These are phyloP conservation scores for Hypoxylon rickii DNA, from an alignment of 495 filamentous ascomycete species.

Conservation along the genomic window DNA sequence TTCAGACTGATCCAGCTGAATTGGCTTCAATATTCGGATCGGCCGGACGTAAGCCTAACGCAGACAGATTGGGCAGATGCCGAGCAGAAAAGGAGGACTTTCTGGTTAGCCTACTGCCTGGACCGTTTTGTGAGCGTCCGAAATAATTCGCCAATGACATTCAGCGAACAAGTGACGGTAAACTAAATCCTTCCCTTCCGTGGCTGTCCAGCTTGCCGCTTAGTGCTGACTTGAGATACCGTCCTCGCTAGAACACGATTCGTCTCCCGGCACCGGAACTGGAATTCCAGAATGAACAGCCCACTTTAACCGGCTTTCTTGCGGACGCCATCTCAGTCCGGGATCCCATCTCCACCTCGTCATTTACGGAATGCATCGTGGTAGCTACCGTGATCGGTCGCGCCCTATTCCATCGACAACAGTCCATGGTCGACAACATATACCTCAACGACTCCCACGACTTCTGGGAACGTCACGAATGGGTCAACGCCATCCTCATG, in stretches of 20 bases:
- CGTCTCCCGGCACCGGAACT: slow-evolving; percentile 54
- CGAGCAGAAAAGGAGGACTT: slow-evolving; percentile 53
- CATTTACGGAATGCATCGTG: slow-evolving; percentile 53
- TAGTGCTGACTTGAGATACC: slow-evolving; percentile 13
- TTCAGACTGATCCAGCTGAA: slow-evolving; percentile 55
- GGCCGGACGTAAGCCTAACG: slow-evolving; percentile 13
- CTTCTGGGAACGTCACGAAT: slow-evolving; percentile 56
- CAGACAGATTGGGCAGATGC: slow-evolving; percentile 41
- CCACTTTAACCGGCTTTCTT: slow-evolving; percentile 47
- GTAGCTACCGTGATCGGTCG: slow-evolving; percentile 54
- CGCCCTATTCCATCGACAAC: slow-evolving; percentile 49
- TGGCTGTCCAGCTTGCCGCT: background rate
- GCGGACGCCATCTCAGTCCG: slow-evolving; percentile 45
- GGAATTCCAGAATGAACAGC: slow-evolving; percentile 55
- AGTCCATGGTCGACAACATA: slow-evolving; percentile 34
- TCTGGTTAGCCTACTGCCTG: slow-evolving; percentile 55
- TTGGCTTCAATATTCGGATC: slow-evolving; percentile 44
- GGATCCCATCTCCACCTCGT: slow-evolving; percentile 42
- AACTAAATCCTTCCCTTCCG: background rate
- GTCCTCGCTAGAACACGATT: slow-evolving; percentile 42
- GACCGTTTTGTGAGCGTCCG: slow-evolving; percentile 55
- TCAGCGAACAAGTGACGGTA: slow-evolving; percentile 55
- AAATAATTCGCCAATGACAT: slow-evolving; percentile 51
- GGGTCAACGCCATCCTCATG: slow-evolving; percentile 49
- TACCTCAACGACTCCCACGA: slow-evolving; percentile 32